Conservation (phyloP, 768 basidiomycete genomes). For the Atractiella rhizophila region DNA sequence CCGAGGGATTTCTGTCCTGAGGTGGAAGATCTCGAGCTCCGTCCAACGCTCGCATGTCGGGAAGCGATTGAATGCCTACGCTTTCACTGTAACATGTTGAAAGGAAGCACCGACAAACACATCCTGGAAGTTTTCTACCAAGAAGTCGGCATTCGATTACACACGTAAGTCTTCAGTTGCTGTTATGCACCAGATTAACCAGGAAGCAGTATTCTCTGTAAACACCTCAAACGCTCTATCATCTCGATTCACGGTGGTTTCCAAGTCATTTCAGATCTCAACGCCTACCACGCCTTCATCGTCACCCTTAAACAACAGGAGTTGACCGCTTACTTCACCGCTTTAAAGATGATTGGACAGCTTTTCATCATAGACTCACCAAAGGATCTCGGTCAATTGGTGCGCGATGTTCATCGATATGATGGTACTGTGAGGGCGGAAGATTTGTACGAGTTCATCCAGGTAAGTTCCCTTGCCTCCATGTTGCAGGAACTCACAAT, state of each 20-base stretch:
- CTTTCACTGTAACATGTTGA: conserved; percentile 68
- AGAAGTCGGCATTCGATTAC: conserved; percentile 74
- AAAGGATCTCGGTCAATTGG: conserved; percentile 85
- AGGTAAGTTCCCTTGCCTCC: conserved; percentile 18
- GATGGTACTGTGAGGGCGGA: conserved; percentile 86
- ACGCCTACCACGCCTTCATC: conserved; percentile 75
- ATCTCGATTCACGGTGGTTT: conserved; percentile 84
- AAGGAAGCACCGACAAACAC: conserved; percentile 82
- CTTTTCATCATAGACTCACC: conserved; percentile 63
- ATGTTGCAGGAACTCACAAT: background rate
- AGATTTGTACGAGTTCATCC: conserved; percentile 92
- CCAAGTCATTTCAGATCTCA: conserved; percentile 84
- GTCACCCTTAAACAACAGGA: conserved; percentile 56
- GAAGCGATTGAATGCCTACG: conserved; percentile 73
- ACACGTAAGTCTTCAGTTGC: conserved; percentile 32
- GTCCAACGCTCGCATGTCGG: conserved; percentile 62
- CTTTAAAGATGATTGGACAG: conserved; percentile 90
- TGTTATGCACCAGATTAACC: background rate
- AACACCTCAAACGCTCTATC: conserved; percentile 90
- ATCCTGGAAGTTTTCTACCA: conserved; percentile 95
- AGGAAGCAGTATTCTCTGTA: conserved; percentile 55
- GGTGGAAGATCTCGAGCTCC: conserved; percentile 51
- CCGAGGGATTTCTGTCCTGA: conserved; percentile 75
- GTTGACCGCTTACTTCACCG: conserved; percentile 71
- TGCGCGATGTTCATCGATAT: conserved; percentile 79